phyloP scores from a whole-genome alignment of 1,139 yeast genomes.

The Lodderomyces parapsilosis region DNA sequence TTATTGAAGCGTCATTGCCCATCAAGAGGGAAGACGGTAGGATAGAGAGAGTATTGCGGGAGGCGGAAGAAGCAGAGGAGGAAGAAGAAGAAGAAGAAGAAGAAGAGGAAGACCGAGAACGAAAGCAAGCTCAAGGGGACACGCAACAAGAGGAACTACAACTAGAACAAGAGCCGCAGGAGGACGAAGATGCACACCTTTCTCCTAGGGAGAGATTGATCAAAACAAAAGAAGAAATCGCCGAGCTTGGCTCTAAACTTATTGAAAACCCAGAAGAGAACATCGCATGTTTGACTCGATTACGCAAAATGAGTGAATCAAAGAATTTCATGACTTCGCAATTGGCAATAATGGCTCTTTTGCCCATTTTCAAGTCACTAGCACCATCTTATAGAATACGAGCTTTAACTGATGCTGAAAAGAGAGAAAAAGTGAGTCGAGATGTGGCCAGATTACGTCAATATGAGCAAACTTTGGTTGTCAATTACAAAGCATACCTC shows the following conservation, averaged over 20 bases:
- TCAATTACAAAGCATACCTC: constrained; percentile 69
- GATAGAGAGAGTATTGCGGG: constrained; percentile 59
- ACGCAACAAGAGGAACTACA: constrained; percentile 23
- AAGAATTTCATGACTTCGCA: constrained; percentile 68
- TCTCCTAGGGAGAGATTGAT: constrained; percentile 59
- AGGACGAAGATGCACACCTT: constrained; percentile 45
- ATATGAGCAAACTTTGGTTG: constrained; percentile 76
- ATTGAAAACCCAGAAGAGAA: constrained; percentile 93
- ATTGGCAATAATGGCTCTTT: constrained; percentile 72
- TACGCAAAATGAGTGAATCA: constrained; percentile 71
- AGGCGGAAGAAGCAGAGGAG: constrained; percentile 21
- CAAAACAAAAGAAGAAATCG: constrained; percentile 77
- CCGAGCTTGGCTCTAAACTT: constrained; percentile 72
- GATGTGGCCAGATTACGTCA: constrained; percentile 75
- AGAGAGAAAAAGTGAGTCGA: constrained; percentile 75
- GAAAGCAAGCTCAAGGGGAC: too few relatives aligned
- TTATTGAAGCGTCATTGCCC: constrained; percentile 70
- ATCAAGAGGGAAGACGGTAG: constrained; percentile 72
- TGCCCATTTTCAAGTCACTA: constrained; percentile 80
- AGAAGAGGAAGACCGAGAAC: constrained; percentile 23
- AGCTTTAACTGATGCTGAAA: constrained; percentile 77
- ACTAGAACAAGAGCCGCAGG: constrained; percentile 20
- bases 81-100: constrained; percentile 18
- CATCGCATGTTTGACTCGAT: constrained; percentile 60
- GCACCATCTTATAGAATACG: constrained; percentile 89